These are phyloP conservation scores for Gloeopeniophorella convolvens DNA, from an alignment of 768 basidiomycete species.

Conservation along the genomic window DNA sequence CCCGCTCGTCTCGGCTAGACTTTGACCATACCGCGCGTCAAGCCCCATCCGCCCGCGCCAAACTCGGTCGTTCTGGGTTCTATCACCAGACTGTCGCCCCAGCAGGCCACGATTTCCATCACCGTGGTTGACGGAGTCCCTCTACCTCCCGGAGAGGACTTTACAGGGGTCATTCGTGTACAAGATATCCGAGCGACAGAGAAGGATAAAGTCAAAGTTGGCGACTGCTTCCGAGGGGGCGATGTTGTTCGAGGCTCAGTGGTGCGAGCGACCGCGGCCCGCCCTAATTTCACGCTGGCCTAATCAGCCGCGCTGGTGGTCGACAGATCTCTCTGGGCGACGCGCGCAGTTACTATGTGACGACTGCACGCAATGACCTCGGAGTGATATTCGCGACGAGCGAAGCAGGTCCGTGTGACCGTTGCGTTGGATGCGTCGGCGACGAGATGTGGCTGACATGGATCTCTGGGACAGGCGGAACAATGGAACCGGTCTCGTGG, in stretches of 20 bases:
- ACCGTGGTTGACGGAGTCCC: conserved; percentile 83
- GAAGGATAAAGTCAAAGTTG: conserved; percentile 83
- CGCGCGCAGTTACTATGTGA: conserved; percentile 86
- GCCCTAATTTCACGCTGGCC: neutral
- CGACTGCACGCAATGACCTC: conserved; percentile 84
- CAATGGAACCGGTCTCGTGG: conserved; percentile 85
- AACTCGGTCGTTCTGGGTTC: conserved; percentile 77
- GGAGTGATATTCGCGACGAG: conserved; percentile 89
- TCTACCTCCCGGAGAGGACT: conserved; percentile 79
- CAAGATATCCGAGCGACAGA: conserved; percentile 90
- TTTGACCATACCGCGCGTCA: conserved; percentile 54
- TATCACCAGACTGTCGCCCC: conserved; percentile 75
- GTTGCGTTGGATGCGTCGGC: neutral
- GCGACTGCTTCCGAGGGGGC: conserved; percentile 87
- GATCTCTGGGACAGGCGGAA: conserved; percentile 44
- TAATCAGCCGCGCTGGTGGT: too few species aligned
- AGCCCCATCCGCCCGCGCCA: conserved; percentile 67
- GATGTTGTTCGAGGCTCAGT: conserved; percentile 86
- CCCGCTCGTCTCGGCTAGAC: conserved; percentile 35
- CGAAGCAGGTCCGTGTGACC: conserved; percentile 59
- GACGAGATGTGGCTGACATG: neutral
- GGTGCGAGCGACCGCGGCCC: conserved; percentile 41
- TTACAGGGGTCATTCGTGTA: conserved; percentile 77
- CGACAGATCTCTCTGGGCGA: conserved; percentile 84
- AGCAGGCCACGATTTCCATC: conserved; percentile 79